These are phyloP conservation scores for Telfairia occidentalis DNA, from an alignment of 331 rosid species.

Conservation along the genomic window DNA sequence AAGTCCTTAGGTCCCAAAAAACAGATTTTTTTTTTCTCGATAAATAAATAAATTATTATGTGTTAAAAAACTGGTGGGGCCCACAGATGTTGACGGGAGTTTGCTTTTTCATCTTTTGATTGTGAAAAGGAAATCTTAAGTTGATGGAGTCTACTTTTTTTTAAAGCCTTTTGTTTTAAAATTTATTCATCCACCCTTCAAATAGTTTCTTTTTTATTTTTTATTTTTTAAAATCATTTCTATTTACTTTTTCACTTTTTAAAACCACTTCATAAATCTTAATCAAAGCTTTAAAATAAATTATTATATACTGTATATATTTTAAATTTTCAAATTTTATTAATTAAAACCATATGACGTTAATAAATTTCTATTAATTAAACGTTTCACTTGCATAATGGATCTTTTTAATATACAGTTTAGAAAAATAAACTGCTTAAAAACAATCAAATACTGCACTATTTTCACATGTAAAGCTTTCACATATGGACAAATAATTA, in stretches of 20 bases:
- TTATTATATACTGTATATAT: too few species aligned
- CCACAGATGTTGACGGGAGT: background rate
- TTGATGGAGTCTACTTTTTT: background rate
- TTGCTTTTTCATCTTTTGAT: background rate
- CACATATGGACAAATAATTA: background rate
- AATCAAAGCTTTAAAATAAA: too few species aligned
- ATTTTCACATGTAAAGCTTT: background rate
- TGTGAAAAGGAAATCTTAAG: background rate
- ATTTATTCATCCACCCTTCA: background rate
- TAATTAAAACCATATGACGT: background rate
- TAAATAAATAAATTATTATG: too few species aligned
- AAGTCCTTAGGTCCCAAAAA: background rate
- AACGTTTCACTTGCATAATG: too few species aligned
- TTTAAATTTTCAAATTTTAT: too few species aligned
- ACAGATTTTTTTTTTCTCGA: background rate
- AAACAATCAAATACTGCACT: background rate
- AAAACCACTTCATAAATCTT: too few species aligned
- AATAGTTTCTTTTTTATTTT: too few species aligned
- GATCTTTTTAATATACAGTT: too few species aligned
- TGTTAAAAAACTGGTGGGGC: background rate
- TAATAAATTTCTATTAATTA: too few species aligned
- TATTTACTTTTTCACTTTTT: too few species aligned
- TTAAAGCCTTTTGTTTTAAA: background rate
- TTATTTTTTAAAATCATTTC: too few species aligned
- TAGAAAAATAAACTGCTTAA: background rate